These are phyloP conservation scores for Zostera marina DNA, from an alignment of 116 monocot genomes.

Conservation along the genomic window DNA sequence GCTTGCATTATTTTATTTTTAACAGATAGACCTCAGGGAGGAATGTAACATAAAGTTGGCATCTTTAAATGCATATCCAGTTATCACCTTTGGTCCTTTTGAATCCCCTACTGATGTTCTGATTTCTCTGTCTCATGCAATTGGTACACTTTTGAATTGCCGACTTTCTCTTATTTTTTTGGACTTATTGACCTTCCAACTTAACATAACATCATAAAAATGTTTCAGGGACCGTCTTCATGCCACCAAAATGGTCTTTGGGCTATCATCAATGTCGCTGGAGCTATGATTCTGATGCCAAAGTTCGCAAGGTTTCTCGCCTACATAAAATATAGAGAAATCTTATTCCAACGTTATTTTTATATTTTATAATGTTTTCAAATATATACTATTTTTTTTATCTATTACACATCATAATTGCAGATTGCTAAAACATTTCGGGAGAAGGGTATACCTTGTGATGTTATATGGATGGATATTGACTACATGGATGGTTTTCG, in stretches of 20 bases:
- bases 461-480: conserved; percentile 99
- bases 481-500: conserved; percentile 99
- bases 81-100: conserved; percentile 94
- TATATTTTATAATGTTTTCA: background rate
- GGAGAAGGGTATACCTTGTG: conserved; percentile 86
- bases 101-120: conserved; percentile 63
- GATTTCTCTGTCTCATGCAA: conserved; percentile 76
- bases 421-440: conserved; percentile 92
- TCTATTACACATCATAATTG: background rate
- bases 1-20: conserved; percentile 6
- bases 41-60: conserved; percentile 41
- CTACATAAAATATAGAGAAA: background rate
- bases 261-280: conserved; percentile 96
- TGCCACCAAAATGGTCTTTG: conserved; percentile 98
- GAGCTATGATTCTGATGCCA: conserved; percentile 73
- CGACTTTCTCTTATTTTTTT: background rate
- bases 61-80: conserved; percentile 45
- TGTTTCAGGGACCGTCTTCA: conserved; percentile 70
- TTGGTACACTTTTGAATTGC: conserved; percentile 25
- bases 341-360: background rate
- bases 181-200: background rate
- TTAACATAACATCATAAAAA: background rate
- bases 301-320: conserved; percentile 51
- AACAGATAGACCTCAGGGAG: conserved; percentile 81
- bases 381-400: background rate